Base-by-base conservation (phyloP, 192 early-diverging fungal species). In the Rhizophagus sp. region DNA sequence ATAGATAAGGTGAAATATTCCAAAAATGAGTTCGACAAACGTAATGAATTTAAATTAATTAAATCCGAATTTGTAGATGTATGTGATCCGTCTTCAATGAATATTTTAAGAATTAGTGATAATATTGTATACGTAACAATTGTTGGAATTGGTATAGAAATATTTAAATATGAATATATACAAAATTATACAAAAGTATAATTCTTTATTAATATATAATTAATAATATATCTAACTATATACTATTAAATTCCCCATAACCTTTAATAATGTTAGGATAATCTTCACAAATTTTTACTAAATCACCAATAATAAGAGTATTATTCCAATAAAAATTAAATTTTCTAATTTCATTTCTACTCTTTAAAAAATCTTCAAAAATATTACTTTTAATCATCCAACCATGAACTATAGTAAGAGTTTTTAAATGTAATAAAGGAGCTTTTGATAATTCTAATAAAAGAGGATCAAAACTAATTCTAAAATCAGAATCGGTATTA, bases 1-100 rank as follows among this genome's bases (percentile, higher is more conserved):
- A 30, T 30, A 30, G 30, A 30, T 30, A 1, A 30, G 30, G 30
- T 30, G 30, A 30, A 30, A 30, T 30, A 30, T 12, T 2, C 8
- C 34, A 74, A 27, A 57, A 70, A 25, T 41, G 70, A 4, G n/a
- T 74, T 19, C 9, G 19, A 27, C 34, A 15, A 52, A 22, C 7
- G 33, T 19, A 34, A 49, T 44, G 77, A 2, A n/a, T 39, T 88
- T 8, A 79, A 83, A 15, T 69, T 87, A 41, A 61, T 79, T 10
- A 81, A 87, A 22, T 83, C 88, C 12, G 76, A 84, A 13, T 92
- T 87, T 80, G 82, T 90, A 10, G 87, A 94, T 75, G 89, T 94
- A 10, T 88, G 91, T 27, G 92, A 94, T 81, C 88, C 91, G 1
- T 91, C 89, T 1, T 87, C 89, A 9, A 89, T 93, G 86, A 84